Evolutionary conservation across 768 basidiomycete genomes (phyloP), one percentile per base, ranked within the genome.

Genomic region (Collybiopsis confluens): DNA sequence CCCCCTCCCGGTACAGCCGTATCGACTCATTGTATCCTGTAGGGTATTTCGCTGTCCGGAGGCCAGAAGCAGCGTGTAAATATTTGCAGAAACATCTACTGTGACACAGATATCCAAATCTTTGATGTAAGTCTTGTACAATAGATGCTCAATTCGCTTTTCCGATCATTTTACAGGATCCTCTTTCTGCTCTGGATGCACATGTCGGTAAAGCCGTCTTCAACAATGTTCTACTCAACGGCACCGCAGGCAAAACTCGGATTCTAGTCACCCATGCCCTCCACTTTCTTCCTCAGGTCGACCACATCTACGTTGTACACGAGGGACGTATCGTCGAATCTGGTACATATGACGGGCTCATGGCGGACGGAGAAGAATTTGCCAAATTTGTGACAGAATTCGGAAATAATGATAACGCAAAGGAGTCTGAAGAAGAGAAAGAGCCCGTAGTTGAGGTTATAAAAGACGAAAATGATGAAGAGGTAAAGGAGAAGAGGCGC

Each of bases 191-290:
- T 21, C 78, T 98, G 10, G 94, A 98, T 64, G 92, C 92, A 4
- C 92, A 94, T 63, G 92, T 96, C 45, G 93, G 92, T 37, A 90
- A 89, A 66, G 78, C 82, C 2, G 84, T 95, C 13, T 93, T 96
- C 72, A 81, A 89, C 62, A 86, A 94, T 54, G 88, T 92, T 10
- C 78, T 96, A 45, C 75, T 83, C 54, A 80, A 82, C 52, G 78
- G 76, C 15, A 71, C 81, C 13, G 64, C 72, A 4, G 80, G 76
- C 41, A 92, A 91, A 66, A 96, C 94, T 7, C 80, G 91, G 26
- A 75, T 98, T 43, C 82, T 98, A 48, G 92, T 96, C 43, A 98
- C 94, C 0, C 92, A 96, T 62, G 92, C 90, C 1, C 75, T 96
- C 8, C 92, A 96, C 68, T 90, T 95, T 73, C 78, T 98, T 23